Conservation (phyloP, 2,329 filamentous ascomycete species). For the Aspergillus sergii region DNA sequence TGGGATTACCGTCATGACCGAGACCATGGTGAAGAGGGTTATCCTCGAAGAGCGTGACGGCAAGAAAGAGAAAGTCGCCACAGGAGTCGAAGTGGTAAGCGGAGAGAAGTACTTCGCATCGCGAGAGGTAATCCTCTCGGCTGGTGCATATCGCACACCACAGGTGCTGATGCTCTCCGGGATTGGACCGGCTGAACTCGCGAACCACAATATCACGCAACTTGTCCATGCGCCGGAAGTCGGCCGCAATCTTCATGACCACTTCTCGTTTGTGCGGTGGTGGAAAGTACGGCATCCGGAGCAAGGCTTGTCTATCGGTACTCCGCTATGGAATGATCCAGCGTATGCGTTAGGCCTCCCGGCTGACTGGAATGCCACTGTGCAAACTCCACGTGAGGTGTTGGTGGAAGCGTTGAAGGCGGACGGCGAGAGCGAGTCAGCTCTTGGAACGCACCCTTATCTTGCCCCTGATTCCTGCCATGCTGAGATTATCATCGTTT, state of each 20-base stretch:
- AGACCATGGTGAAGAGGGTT: conserved; percentile 22
- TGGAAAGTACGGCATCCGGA: conserved; percentile 5
- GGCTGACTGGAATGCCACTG: conserved; percentile 39
- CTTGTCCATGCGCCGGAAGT: conserved; percentile 23
- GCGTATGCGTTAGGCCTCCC: conserved; percentile 43
- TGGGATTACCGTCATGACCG: conserved; percentile 21
- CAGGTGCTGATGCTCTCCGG: conserved; percentile 40
- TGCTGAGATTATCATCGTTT: conserved; percentile 25
- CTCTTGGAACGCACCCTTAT: not conserved
- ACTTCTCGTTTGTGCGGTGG: conserved; percentile 30
- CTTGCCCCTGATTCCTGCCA: not conserved
- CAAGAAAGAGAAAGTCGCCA: conserved; percentile 16
- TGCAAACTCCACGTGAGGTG: conserved; percentile 1
- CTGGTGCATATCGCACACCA: conserved; percentile 36
- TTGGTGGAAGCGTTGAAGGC: conserved; percentile 6
- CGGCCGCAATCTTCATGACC: conserved; percentile 31
- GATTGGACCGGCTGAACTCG: conserved; percentile 32
- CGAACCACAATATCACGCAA: conserved; percentile 36
- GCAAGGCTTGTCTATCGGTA: conserved; percentile 2
- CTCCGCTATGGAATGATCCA: conserved; percentile 38
- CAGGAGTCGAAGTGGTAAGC: conserved; percentile 28
- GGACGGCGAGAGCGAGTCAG: conserved; percentile 7
- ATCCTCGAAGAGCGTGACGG: conserved; percentile 14
- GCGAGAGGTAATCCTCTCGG: conserved; percentile 37
- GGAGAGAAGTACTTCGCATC: conserved; percentile 24